Base-by-base conservation (phyloP, 495 filamentous ascomycete genomes). In the Aspergillus wentii region DNA sequence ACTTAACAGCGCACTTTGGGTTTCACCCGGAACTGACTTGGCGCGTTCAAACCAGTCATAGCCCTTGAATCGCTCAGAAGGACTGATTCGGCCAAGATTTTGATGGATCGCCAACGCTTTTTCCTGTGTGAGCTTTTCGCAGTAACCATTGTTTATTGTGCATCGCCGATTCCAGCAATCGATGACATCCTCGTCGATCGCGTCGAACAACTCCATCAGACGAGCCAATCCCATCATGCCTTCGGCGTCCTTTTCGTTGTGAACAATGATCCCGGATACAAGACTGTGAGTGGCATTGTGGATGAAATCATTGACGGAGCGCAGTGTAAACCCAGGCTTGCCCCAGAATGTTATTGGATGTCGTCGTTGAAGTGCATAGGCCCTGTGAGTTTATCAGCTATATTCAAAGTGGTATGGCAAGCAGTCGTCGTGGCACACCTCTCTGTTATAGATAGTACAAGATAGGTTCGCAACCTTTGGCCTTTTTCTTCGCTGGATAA, bases 331-430 rank as follows among this genome's bases (percentile, higher is more conserved):
- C 9, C 56, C 54, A 6, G 62, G 58, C 20, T 52, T 57, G 3
- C 62, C 62, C 27, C 54, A 58, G 34, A 68, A 68, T 20, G 52
- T 66, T 8, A 68, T 60, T 13, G 64, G 56, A 39, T 65, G 64
- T 29, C 59, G 56, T 7, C 56, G 55, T 54, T 89, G 85, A 19
- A 95, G 67, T 30, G 87, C 88, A 59, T 88, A 91, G 8, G 85
- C 73, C 57, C 79, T 79, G 40, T 35, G 7, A 22, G 2, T 15
- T 35, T 39, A 43, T 50, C 15, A 48, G 23, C 19, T 23, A 14
- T 13, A 18, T 5, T 32, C 14, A 33, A 16, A 19, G n/a, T 26
- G 2, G 10, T 4, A 33, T 28, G 7, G 14, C 19, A 14, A n/a
- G 3, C 6, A 5, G n/a, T 17, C 11, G n/a, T 16, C n/a, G 18